phyloP scores from a whole-genome alignment of 2,329 filamentous ascomycete species.

The Colletotrichum nymphaeae region DNA sequence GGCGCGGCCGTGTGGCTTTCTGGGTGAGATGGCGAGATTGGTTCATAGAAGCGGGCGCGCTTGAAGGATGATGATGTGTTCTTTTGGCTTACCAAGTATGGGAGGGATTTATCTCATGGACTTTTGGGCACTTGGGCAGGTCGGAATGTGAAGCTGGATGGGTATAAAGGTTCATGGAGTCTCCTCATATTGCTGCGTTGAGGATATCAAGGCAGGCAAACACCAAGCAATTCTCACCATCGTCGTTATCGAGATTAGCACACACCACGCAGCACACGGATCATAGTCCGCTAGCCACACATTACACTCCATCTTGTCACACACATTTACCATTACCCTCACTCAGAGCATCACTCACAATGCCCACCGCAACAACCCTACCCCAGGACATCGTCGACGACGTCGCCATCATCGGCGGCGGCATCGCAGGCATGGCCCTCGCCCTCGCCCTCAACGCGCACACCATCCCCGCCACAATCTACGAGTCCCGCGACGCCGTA shows the following conservation, averaged over 20 bases:
- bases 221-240: background rate
- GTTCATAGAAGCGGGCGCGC: background rate
- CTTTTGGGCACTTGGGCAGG: background rate
- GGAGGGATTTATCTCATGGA: background rate
- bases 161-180: background rate
- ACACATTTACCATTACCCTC: background rate
- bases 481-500: conserved; percentile 56
- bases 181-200: background rate
- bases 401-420: conserved; percentile 31
- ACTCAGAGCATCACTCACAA: background rate
- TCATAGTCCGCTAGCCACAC: background rate
- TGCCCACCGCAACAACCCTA: background rate
- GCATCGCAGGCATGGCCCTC: conserved; percentile 45
- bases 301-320: background rate
- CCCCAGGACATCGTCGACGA: conserved; percentile 8
- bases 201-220: background rate
- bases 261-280: too few relatives aligned
- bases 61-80: background rate
- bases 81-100: background rate
- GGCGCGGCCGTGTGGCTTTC: background rate
- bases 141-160: background rate
- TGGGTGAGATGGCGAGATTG: background rate
- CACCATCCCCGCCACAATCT: conserved; percentile 61
- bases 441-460: conserved; percentile 65
- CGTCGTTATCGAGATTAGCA: background rate